These are phyloP conservation scores for Teunomyces pallodes DNA, from an alignment of 805 yeast species.

Conservation along the genomic window DNA sequence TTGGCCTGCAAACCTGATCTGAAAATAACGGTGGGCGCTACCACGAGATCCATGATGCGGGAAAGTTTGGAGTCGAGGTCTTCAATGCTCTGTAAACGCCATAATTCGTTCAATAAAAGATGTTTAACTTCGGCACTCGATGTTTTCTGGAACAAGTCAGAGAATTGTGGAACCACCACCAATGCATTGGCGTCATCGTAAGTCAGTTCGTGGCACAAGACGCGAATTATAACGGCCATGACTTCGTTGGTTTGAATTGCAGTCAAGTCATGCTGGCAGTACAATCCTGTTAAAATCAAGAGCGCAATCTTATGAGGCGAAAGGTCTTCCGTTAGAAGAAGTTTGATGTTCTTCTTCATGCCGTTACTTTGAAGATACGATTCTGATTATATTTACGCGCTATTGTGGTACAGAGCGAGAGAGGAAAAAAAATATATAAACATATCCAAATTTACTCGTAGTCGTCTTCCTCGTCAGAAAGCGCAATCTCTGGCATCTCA, in stretches of 20 bases:
- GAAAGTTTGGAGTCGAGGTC: conserved; percentile 37
- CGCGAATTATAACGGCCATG: background rate
- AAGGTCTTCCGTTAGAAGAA: conserved; percentile 38
- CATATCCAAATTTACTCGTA: conserved; percentile 25
- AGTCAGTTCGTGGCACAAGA: conserved; percentile 24
- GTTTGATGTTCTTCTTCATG: conserved; percentile 11
- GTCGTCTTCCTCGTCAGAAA: conserved; percentile 37
- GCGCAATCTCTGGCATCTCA: conserved; percentile 49
- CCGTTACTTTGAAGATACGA: background rate
- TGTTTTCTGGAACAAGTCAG: conserved; percentile 19
- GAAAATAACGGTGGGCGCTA: conserved; percentile 10
- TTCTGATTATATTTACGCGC: background rate
- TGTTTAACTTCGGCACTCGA: conserved; percentile 22
- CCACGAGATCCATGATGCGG: conserved; percentile 9
- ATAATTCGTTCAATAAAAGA: conserved; percentile 22
- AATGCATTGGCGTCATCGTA: conserved; percentile 16
- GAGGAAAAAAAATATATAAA: too few species aligned
- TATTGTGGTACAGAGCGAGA: background rate
- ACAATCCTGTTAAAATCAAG: conserved; percentile 46
- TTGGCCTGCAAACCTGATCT: background rate
- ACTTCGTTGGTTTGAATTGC: background rate
- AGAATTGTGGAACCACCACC: conserved; percentile 31
- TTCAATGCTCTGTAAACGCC: conserved; percentile 51
- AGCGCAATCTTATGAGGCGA: conserved; percentile 57
- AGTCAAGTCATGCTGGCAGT: conserved; percentile 41